These are phyloP conservation scores for Diospyros lotus DNA, from an alignment of 148 eudicot species.

Conservation along the genomic window DNA sequence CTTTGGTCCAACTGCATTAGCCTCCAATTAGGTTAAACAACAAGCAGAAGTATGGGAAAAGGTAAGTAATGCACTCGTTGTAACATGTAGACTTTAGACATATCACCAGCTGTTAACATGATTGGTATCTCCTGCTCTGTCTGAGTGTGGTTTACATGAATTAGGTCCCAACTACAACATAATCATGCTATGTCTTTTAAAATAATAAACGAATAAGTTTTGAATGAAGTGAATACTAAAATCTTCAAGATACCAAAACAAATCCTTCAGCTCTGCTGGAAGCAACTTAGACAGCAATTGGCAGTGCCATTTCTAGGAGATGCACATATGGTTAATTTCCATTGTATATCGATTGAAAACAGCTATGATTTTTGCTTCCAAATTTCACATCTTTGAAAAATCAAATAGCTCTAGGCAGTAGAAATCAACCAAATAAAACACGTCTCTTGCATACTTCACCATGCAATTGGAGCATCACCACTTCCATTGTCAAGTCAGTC, in stretches of 20 bases:
- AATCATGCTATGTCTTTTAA: not conserved
- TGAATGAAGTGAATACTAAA: not conserved
- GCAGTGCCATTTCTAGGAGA: not conserved
- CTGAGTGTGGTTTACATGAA: not conserved
- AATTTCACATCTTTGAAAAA: not conserved
- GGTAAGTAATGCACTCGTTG: not conserved
- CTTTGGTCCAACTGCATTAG: constrained; percentile 17
- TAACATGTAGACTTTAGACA: not conserved
- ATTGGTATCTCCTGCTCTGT: not conserved
- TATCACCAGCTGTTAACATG: not conserved
- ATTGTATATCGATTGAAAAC: not conserved
- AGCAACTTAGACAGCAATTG: not conserved
- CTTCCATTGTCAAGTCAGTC: not conserved
- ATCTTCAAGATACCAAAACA: not conserved
- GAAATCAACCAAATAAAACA: not conserved
- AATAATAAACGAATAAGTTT: not conserved
- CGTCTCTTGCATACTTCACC: not conserved
- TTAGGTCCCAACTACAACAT: not conserved
- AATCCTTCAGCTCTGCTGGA: not conserved
- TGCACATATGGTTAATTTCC: not conserved
- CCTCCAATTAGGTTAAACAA: not conserved
- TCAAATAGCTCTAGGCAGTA: too few species aligned
- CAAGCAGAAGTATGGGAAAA: not conserved
- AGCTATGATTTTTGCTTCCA: not conserved
- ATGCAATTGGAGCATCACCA: constrained; percentile 4